A percentile compares a stretch with the other conserved stretches of the same genome.
Evolutionary conservation across 2,329 filamentous ascomycete genomes (phyloP).

Genomic region (Paramyrothecium sp.): DNA sequence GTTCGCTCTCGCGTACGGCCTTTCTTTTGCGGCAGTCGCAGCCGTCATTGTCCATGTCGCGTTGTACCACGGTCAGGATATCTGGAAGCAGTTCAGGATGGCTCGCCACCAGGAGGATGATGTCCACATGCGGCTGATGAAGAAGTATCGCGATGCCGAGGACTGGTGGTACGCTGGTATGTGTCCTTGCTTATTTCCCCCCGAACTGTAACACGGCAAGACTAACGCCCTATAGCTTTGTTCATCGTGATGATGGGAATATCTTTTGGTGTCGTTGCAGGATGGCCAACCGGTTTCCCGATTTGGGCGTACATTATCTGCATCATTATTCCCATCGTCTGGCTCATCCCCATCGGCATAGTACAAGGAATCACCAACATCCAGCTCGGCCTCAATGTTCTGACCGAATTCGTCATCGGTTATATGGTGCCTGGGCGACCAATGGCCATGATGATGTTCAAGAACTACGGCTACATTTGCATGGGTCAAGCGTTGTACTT

Average conservation of each 20-base stretch:
- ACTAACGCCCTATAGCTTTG: constrained; percentile 29
- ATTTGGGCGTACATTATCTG: constrained; percentile 58
- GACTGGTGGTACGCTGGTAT: constrained; percentile 58
- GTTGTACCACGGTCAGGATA: constrained; percentile 54
- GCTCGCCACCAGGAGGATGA: constrained; percentile 57
- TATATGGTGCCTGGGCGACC: constrained; percentile 72
- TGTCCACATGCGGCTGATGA: constrained; percentile 60
- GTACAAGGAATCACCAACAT: constrained; percentile 62
- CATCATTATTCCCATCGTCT: constrained; percentile 55
- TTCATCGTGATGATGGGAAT: constrained; percentile 53
- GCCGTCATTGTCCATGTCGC: constrained; percentile 57
- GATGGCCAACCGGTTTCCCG: constrained; percentile 57
- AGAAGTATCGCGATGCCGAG: constrained; percentile 57
- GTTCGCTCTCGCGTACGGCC: constrained; percentile 58
- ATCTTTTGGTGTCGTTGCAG: constrained; percentile 53
- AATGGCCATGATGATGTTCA: constrained; percentile 76
- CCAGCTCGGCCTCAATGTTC: constrained; percentile 65
- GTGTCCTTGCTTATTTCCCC: constrained; percentile 34
- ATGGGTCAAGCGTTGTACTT: constrained; percentile 67
- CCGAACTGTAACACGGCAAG: constrained; percentile 4
- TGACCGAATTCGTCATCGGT: constrained; percentile 72
- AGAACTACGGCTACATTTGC: constrained; percentile 69
- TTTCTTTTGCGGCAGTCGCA: constrained; percentile 66
- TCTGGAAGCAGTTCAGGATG: constrained; percentile 53
- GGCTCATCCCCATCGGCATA: constrained; percentile 60